A percentile compares a stretch with the other conserved stretches of the same genome.
Evolutionary conservation across 345 rosid genomes (phyloP).

Genomic region (Streptanthus diversifolius): DNA sequence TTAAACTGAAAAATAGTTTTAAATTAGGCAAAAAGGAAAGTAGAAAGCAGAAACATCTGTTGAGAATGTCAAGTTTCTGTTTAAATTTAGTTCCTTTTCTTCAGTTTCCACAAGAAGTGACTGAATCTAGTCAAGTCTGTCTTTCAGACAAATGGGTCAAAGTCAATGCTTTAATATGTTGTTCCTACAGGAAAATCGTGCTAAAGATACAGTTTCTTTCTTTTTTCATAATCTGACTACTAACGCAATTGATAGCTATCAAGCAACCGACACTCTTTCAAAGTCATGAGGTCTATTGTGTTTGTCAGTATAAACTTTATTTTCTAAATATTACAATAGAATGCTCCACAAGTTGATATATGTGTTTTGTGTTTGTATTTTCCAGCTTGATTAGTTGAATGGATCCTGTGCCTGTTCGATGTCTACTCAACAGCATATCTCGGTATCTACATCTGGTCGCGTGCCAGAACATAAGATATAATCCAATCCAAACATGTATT

Average conservation of each 20-base stretch:
- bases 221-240: background rate
- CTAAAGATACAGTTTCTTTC: background rate
- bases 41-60: conserved; percentile 36
- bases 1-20: background rate
- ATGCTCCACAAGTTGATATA: background rate
- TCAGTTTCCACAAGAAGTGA: conserved; percentile 25
- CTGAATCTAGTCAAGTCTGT: conserved; percentile 31
- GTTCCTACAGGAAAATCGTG: conserved; percentile 1
- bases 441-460: conserved; percentile 80
- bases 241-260: background rate
- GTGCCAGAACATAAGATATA: conserved; percentile 59
- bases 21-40: conserved; percentile 11
- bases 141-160: conserved; percentile 25
- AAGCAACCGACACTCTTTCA: background rate
- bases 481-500: conserved; percentile 55
- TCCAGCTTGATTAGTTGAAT: conserved; percentile 35
- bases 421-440: conserved; percentile 79
- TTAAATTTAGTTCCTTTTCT: conserved; percentile 10
- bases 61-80: conserved; percentile 30
- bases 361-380: background rate
- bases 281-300: background rate
- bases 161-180: conserved; percentile 29
- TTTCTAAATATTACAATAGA: no score
- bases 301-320: background rate
- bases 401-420: conserved; percentile 56